Conservation (phyloP, 495 filamentous ascomycete species). For the Talaromyces nanjingensis region DNA sequence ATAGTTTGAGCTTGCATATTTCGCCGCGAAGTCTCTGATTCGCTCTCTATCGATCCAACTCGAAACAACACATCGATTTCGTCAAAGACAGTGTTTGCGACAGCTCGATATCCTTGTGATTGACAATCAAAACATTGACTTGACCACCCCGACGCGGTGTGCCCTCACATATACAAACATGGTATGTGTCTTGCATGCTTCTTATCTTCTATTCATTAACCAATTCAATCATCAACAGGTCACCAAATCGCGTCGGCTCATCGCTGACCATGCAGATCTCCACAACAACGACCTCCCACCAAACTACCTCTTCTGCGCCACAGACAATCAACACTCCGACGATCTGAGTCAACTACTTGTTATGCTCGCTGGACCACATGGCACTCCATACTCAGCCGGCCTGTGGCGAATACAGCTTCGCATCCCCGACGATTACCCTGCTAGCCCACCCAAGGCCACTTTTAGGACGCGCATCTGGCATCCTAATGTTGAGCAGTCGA, state of each 20-base stretch:
- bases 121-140: background rate
- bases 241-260: slow-evolving; percentile 55
- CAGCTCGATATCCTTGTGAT: background rate
- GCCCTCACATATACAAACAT: background rate
- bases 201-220: background rate
- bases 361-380: slow-evolving; percentile 54
- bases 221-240: slow-evolving; percentile 17
- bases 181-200: background rate
- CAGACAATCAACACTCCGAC: slow-evolving; percentile 28
- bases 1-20: background rate
- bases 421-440: slow-evolving; percentile 59
- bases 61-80: background rate
- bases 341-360: slow-evolving; percentile 56
- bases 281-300: slow-evolving; percentile 53
- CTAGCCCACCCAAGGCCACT: slow-evolving; percentile 56
- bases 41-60: background rate
- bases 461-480: slow-evolving; percentile 68
- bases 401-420: slow-evolving; percentile 56
- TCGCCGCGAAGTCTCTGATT: background rate
- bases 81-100: background rate
- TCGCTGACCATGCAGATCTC: slow-evolving; percentile 56
- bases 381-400: slow-evolving; percentile 56
- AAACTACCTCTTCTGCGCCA: slow-evolving; percentile 56
- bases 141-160: background rate
- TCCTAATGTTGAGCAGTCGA: slow-evolving; percentile 62